phyloP scores from a whole-genome alignment of 306 rosid species.

The Castanea crenata region DNA sequence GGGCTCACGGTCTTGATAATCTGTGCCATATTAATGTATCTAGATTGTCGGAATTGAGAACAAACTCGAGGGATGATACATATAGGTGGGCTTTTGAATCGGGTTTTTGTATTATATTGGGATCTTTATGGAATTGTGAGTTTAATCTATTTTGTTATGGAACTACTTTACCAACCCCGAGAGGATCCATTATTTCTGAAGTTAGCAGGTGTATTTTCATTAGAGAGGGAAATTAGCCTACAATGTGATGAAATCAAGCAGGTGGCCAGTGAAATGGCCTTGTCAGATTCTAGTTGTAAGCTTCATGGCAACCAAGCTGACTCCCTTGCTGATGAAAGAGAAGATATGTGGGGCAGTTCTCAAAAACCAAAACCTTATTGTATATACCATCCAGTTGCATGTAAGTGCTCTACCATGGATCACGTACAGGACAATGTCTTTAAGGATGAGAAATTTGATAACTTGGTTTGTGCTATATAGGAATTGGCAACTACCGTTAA shows the following conservation, averaged over 20 bases:
- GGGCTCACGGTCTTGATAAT: constrained; percentile 54
- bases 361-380: too few relatives aligned
- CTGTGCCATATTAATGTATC: constrained; percentile 41
- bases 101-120: constrained; percentile 66
- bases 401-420: too few relatives aligned
- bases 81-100: constrained; percentile 53
- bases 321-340: too few relatives aligned
- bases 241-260: constrained; percentile 44
- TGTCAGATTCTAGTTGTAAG: constrained; percentile 19
- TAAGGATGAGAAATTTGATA: too few relatives aligned
- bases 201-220: constrained; percentile 37
- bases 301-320: constrained; percentile 14
- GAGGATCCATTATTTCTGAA: constrained; percentile 32
- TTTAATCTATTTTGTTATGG: constrained; percentile 62
- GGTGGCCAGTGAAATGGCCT: constrained; percentile 40
- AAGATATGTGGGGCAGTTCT: too few relatives aligned
- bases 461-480: too few relatives aligned
- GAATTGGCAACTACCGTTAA: too few relatives aligned
- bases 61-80: constrained; percentile 33
- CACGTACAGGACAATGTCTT: too few relatives aligned
- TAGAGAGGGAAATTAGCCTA: constrained; percentile 34
- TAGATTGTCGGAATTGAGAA: constrained; percentile 37
- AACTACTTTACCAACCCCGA: constrained; percentile 33
- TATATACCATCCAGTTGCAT: too few relatives aligned
- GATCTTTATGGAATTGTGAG: constrained; percentile 63